These are phyloP conservation scores for Metschnikowia rubicola DNA, from an alignment of 805 yeast species.

Conservation along the genomic window DNA sequence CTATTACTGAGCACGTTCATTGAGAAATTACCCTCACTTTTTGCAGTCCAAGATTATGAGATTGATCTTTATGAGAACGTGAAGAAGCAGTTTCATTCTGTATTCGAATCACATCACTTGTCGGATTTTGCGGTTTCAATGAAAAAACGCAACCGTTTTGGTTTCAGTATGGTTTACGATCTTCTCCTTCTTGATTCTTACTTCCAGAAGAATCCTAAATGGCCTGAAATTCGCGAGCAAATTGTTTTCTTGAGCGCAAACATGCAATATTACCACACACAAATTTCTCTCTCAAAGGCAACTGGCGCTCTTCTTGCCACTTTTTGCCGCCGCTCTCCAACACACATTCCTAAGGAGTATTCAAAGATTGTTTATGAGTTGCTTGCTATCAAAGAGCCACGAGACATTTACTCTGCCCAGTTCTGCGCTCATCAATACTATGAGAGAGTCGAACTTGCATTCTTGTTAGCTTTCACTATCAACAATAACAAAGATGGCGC, in stretches of 20 bases:
- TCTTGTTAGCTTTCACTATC: slow-evolving; percentile 47
- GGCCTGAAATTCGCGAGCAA: slow-evolving; percentile 39
- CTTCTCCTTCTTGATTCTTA: slow-evolving; percentile 59
- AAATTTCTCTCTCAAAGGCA: slow-evolving; percentile 65
- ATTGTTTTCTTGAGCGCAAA: slow-evolving; percentile 59
- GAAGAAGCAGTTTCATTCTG: slow-evolving; percentile 41
- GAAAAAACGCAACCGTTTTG: slow-evolving; percentile 47
- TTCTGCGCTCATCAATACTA: slow-evolving; percentile 48
- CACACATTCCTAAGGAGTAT: slow-evolving; percentile 15
- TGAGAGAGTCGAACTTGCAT: slow-evolving; percentile 64
- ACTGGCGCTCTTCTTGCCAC: slow-evolving; percentile 77
- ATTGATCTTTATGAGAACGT: slow-evolving; percentile 44
- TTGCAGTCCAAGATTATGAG: slow-evolving; percentile 46
- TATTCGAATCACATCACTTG: slow-evolving; percentile 47
- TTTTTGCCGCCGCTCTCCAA: slow-evolving; percentile 40
- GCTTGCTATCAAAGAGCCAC: slow-evolving; percentile 48
- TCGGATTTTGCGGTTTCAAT: slow-evolving; percentile 49
- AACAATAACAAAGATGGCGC: slow-evolving; percentile 28
- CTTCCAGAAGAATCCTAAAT: slow-evolving; percentile 35
- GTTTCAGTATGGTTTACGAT: slow-evolving; percentile 54
- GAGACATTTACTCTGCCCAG: slow-evolving; percentile 47
- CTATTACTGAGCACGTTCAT: slow-evolving; percentile 39
- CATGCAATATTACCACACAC: slow-evolving; percentile 61
- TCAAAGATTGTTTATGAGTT: slow-evolving; percentile 42
- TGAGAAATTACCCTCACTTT: slow-evolving; percentile 26